Evolutionary conservation across 2,329 filamentous ascomycete species (phyloP).

Genomic region (Tothia fuscella): DNA sequence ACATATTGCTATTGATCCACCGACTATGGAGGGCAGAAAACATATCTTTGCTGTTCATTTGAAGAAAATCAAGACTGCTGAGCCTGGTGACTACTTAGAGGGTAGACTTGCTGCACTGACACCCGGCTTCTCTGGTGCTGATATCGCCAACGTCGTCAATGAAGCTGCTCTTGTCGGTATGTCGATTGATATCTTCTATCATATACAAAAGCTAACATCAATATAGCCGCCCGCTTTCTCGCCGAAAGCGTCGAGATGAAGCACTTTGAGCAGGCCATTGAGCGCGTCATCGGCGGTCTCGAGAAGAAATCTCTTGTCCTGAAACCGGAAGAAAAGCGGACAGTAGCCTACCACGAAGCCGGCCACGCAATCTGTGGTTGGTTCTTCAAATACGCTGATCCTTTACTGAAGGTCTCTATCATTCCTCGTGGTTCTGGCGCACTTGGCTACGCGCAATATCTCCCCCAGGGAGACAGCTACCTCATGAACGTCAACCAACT

Average conservation of each 20-base stretch:
- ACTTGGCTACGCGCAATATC: conserved; percentile 90
- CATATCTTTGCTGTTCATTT: conserved; percentile 95
- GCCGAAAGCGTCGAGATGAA: conserved; percentile 72
- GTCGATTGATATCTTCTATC: conserved; percentile 21
- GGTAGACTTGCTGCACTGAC: conserved; percentile 86
- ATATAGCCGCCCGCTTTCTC: conserved; percentile 65
- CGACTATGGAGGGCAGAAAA: conserved; percentile 91
- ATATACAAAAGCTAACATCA: conserved; percentile 28
- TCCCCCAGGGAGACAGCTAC: conserved; percentile 85
- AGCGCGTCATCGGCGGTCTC: conserved; percentile 88
- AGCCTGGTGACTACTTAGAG: conserved; percentile 76
- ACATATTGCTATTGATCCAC: conserved; percentile 88
- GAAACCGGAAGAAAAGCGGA: conserved; percentile 85
- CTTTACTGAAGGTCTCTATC: conserved; percentile 94
- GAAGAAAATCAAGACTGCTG: conserved; percentile 84
- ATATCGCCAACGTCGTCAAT: conserved; percentile 97
- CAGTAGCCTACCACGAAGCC: conserved; percentile 95
- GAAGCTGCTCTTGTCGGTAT: conserved; percentile 91
- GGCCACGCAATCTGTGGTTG: conserved; percentile 97
- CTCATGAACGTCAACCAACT: conserved; percentile 92
- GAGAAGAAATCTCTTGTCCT: conserved; percentile 97
- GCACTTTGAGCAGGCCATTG: conserved; percentile 95
- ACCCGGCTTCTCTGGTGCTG: conserved; percentile 91
- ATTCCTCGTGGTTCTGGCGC: conserved; percentile 92
- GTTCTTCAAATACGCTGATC: conserved; percentile 95